These are phyloP conservation scores for Lizonia empirigonia DNA, from an alignment of 2,329 filamentous ascomycete genomes.

Conservation along the genomic window DNA sequence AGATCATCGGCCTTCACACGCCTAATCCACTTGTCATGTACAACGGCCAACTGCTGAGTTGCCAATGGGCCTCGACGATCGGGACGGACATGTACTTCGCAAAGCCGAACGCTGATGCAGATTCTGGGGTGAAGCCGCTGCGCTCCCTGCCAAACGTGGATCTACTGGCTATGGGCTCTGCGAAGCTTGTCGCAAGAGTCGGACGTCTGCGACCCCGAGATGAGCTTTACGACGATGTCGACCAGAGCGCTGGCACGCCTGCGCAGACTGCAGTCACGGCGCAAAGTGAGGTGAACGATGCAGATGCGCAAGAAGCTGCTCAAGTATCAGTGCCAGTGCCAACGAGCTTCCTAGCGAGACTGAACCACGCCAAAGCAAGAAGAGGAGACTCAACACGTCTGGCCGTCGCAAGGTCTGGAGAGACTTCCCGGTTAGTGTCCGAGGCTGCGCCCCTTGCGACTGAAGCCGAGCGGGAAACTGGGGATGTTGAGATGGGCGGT, in stretches of 20 bases:
- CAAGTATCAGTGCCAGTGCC: constrained; percentile 26
- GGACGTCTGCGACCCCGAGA: constrained; percentile 58
- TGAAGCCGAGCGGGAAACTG: background rate
- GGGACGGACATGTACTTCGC: constrained; percentile 82
- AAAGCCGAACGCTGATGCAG: constrained; percentile 30
- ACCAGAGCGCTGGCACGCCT: constrained; percentile 1
- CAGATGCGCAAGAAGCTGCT: constrained; percentile 2
- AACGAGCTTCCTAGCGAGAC: constrained; percentile 48
- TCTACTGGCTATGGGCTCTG: constrained; percentile 71
- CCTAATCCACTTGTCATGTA: constrained; percentile 79
- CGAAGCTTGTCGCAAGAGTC: constrained; percentile 71
- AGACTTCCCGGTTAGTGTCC: background rate
- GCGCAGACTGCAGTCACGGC: constrained; percentile 3
- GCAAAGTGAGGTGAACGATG: background rate
- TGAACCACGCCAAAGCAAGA: constrained; percentile 50
- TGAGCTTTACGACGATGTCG: constrained; percentile 29
- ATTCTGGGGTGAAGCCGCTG: constrained; percentile 46
- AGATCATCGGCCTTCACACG: constrained; percentile 83
- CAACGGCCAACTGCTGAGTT: constrained; percentile 76
- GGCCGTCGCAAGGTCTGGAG: constrained; percentile 10
- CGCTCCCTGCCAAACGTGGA: constrained; percentile 64
- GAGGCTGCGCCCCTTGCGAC: background rate
- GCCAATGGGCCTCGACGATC: constrained; percentile 79
- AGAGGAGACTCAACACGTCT: constrained; percentile 46
- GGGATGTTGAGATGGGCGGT: constrained; percentile 7